Conservation (phyloP, 2,329 filamentous ascomycete species). For the Penicillium sp. region DNA sequence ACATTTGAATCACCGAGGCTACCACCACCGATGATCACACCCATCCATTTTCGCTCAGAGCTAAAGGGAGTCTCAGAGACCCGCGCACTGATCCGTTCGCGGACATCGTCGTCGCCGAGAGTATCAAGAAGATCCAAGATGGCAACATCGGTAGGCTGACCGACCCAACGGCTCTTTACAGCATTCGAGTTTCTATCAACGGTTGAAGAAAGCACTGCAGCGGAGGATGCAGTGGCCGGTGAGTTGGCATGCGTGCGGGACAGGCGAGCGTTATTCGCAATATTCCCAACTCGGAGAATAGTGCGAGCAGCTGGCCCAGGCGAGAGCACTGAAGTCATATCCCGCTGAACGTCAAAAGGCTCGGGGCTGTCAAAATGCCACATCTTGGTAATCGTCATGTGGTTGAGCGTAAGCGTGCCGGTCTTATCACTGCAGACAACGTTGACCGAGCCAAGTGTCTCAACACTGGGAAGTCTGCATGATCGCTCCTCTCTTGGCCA, state of each 20-base stretch:
- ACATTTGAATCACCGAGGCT: constrained; percentile 60
- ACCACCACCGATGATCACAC: constrained; percentile 68
- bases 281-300: constrained; percentile 86
- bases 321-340: constrained; percentile 47
- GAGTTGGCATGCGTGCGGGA: constrained; percentile 66
- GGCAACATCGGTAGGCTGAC: constrained; percentile 96
- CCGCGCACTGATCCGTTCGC: constrained; percentile 76
- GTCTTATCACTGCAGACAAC: constrained; percentile 99
- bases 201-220: constrained; percentile 81
- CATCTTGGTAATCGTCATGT: constrained; percentile 95
- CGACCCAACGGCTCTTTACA: constrained; percentile 83
- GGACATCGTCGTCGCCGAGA: constrained; percentile 85
- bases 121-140: constrained; percentile 87
- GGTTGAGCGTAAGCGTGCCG: constrained; percentile 90
- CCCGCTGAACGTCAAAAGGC: constrained; percentile 54
- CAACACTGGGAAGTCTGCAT: constrained; percentile 94
- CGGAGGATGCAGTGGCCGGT: constrained; percentile 63
- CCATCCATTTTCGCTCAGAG: constrained; percentile 99
- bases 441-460: constrained; percentile 96
- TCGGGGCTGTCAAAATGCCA: constrained; percentile 76
- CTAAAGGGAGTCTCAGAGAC: constrained; percentile 89
- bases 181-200: constrained; percentile 57
- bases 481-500: constrained; percentile 93
- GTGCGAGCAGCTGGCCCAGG: constrained; percentile 70
- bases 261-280: constrained; percentile 88